Evolutionary conservation across 176 grass and related monocot species (phyloP).

Genomic region (Puya raimondii): DNA sequence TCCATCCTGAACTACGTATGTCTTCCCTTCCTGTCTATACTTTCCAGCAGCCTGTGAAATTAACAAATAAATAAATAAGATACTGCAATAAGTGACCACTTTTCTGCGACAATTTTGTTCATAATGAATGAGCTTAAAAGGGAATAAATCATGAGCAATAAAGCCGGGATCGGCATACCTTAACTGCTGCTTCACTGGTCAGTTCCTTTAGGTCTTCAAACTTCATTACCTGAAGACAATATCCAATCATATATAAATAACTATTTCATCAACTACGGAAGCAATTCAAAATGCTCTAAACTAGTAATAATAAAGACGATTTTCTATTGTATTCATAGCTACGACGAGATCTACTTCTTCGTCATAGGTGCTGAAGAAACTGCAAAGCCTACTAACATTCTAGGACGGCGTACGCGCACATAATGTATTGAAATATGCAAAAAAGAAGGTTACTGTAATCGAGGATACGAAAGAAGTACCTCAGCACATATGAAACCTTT

Average conservation of each 20-base stretch:
- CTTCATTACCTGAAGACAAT: conserved; percentile 78
- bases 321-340: too few species aligned
- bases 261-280: neutral
- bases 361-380: too few species aligned
- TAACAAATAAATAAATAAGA: neutral
- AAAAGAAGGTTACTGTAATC: too few species aligned
- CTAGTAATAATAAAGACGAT: neutral
- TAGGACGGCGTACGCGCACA: too few species aligned
- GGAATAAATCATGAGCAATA: neutral
- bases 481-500: conserved; percentile 95
- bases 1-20: conserved; percentile 90
- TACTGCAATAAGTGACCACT: too few species aligned
- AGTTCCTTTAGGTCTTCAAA: conserved; percentile 96
- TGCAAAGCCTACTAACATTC: too few species aligned
- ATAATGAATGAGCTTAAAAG: conserved; percentile 1
- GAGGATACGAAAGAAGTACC: conserved; percentile 26
- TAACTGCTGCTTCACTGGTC: conserved; percentile 74
- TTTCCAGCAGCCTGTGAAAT: conserved; percentile 72
- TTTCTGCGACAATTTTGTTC: too few species aligned
- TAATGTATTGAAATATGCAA: too few species aligned
- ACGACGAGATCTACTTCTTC: too few species aligned
- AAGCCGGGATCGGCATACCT: conserved; percentile 31
- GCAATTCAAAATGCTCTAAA: neutral
- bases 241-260: conserved; percentile 15
- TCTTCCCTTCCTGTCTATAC: conserved; percentile 96